Evolutionary conservation across 345 rosid genomes (phyloP).

Genomic region (Crucihimalaya himalaica): DNA sequence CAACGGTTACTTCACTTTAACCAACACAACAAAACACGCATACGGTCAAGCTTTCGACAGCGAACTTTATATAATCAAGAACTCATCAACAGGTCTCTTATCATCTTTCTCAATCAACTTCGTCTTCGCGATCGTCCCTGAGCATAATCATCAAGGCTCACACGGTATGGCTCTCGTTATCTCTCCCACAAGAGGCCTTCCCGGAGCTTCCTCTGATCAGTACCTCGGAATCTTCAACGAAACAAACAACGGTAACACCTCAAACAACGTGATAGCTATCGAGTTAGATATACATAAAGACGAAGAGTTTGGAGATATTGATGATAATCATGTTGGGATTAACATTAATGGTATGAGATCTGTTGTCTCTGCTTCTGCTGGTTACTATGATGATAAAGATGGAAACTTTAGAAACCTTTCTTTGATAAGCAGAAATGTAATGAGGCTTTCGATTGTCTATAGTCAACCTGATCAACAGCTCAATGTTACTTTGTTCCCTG

Average conservation of each 20-base stretch:
- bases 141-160: conserved; percentile 33
- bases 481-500: conserved; percentile 52
- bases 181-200: conserved; percentile 50
- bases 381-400: conserved; percentile 40
- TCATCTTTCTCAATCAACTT: conserved; percentile 59
- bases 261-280: conserved; percentile 55
- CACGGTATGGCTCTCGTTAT: conserved; percentile 62
- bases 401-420: conserved; percentile 32
- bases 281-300: conserved; percentile 55
- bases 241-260: conserved; percentile 39
- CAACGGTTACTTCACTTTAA: conserved; percentile 49
- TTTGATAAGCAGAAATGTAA: conserved; percentile 26
- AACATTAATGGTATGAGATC: conserved; percentile 54
- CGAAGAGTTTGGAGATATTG: conserved; percentile 45
- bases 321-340: conserved; percentile 65
- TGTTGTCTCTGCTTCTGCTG: conserved; percentile 39
- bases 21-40: conserved; percentile 41
- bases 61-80: conserved; percentile 42
- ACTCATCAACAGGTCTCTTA: conserved; percentile 39
- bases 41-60: conserved; percentile 57
- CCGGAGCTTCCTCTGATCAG: conserved; percentile 42
- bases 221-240: conserved; percentile 54
- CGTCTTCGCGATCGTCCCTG: conserved; percentile 57
- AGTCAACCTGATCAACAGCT: conserved; percentile 41
- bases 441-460: conserved; percentile 61